Percentiles rank a stretch among this genome's conserved stretches.
These are phyloP conservation scores for Phialophora tarda DNA, from an alignment of 2,329 filamentous ascomycete genomes.

Conservation along the genomic window DNA sequence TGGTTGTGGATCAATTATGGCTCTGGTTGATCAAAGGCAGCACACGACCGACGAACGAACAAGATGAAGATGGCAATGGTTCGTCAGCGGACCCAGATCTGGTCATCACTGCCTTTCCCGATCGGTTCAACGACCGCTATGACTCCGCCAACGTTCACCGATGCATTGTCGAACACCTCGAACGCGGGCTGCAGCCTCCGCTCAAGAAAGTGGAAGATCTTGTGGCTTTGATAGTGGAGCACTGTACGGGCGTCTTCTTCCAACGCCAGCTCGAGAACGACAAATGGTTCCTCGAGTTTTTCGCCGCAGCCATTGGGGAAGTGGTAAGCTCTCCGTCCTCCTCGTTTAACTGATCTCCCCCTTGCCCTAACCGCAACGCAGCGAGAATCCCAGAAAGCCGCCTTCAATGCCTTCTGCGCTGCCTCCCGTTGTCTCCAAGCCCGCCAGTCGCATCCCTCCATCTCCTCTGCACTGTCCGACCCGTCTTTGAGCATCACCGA, in stretches of 20 bases:
- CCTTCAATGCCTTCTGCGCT: constrained; percentile 16
- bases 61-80: constrained; percentile 7
- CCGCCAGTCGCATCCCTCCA: background rate
- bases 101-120: constrained; percentile 21
- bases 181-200: constrained; percentile 17
- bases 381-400: constrained; percentile 15
- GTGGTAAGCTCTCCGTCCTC: constrained; percentile 3
- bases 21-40: constrained; percentile 9
- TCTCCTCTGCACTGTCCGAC: constrained; percentile 19
- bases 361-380: background rate
- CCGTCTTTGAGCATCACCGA: constrained; percentile 15
- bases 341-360: background rate
- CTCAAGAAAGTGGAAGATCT: constrained; percentile 21
- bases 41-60: constrained; percentile 4
- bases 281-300: constrained; percentile 28
- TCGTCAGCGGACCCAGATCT: constrained; percentile 15
- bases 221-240: constrained; percentile 18
- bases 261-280: constrained; percentile 22
- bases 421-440: constrained; percentile 10
- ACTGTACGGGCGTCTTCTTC: constrained; percentile 25
- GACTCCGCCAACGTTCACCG: constrained; percentile 22
- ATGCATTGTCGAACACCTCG: constrained; percentile 23
- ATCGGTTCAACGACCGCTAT: constrained; percentile 18
- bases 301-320: constrained; percentile 16
- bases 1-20: constrained; percentile 9